phyloP scores from a whole-genome alignment of 495 filamentous ascomycete genomes.

The Trichoderma reesei region DNA sequence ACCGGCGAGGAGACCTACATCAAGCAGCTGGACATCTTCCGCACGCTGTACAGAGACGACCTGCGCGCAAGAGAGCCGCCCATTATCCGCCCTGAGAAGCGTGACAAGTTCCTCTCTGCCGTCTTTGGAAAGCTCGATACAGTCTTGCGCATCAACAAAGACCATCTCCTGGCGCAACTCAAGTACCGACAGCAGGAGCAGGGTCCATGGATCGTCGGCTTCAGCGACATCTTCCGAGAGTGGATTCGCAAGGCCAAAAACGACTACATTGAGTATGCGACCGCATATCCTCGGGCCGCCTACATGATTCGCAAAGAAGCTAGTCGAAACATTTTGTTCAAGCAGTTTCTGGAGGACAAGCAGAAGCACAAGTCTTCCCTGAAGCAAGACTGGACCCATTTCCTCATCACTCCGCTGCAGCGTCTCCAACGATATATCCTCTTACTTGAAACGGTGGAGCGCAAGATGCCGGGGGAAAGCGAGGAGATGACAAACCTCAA shows the following conservation, averaged over 20 bases:
- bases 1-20: slow-evolving; percentile 88
- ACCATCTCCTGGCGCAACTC: slow-evolving; percentile 85
- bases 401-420: slow-evolving; percentile 86
- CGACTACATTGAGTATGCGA: slow-evolving; percentile 87
- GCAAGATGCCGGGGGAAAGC: slow-evolving; percentile 70
- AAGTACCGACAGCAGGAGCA: slow-evolving; percentile 97
- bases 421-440: slow-evolving; percentile 85
- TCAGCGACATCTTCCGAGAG: slow-evolving; percentile 95
- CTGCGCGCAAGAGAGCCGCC: slow-evolving; percentile 63
- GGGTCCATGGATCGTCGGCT: slow-evolving; percentile 85
- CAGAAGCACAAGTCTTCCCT: slow-evolving; percentile 72
- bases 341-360: slow-evolving; percentile 70
- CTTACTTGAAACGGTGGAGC: slow-evolving; percentile 70
- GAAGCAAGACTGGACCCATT: slow-evolving; percentile 87
- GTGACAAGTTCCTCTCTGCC: slow-evolving; percentile 66
- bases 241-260: slow-evolving; percentile 92
- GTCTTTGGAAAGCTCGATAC: slow-evolving; percentile 89
- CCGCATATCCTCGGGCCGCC: slow-evolving; percentile 72
- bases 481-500: slow-evolving; percentile 85
- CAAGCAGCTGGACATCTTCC: slow-evolving; percentile 73
- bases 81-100: slow-evolving; percentile 64
- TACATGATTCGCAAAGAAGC: slow-evolving; percentile 78
- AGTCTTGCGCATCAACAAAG: slow-evolving; percentile 86
- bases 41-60: slow-evolving; percentile 77
- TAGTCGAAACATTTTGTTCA: slow-evolving; percentile 76